Conservation (phyloP, 2,329 filamentous ascomycete genomes). For the Elsinoe australis region DNA sequence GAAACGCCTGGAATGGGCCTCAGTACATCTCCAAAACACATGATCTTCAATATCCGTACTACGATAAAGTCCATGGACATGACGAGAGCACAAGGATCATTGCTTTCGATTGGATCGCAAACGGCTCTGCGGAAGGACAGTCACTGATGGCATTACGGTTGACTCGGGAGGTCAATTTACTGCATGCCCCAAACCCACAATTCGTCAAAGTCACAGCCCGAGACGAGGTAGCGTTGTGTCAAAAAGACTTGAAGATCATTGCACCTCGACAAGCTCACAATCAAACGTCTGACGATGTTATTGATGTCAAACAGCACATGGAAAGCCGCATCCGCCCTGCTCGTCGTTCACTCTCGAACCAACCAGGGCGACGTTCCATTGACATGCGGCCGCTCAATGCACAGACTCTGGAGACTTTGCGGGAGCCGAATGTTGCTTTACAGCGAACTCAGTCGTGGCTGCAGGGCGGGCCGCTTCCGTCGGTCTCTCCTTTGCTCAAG, state of each 20-base stretch:
- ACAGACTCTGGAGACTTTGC: slow-evolving; percentile 10
- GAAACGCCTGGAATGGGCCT: slow-evolving; percentile 35
- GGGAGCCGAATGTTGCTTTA: slow-evolving; percentile 4
- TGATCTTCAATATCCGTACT: slow-evolving; percentile 38
- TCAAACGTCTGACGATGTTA: slow-evolving; percentile 16
- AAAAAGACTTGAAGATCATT: slow-evolving; percentile 15
- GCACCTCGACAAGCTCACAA: slow-evolving; percentile 12
- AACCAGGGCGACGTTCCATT: slow-evolving; percentile 3
- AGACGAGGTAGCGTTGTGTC: slow-evolving; percentile 32
- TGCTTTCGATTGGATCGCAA: slow-evolving; percentile 54
- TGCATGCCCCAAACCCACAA: slow-evolving; percentile 40
- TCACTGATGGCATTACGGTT: slow-evolving; percentile 47
- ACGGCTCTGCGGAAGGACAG: slow-evolving; percentile 41
- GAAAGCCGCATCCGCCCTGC: slow-evolving; percentile 11
- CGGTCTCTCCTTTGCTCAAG: slow-evolving; percentile 10
- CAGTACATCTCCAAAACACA: slow-evolving; percentile 40
- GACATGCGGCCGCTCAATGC: slow-evolving; percentile 14
- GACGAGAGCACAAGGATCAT: slow-evolving; percentile 46
- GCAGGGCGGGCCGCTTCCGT: slow-evolving; percentile 1
- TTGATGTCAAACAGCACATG: slow-evolving; percentile 15
- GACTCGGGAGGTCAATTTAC: slow-evolving; percentile 44
- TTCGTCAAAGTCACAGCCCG: slow-evolving; percentile 38
- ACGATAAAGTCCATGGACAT: slow-evolving; percentile 38
- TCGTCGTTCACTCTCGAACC: slow-evolving; percentile 7
- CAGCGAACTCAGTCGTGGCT: slow-evolving; percentile 15